Evolutionary conservation across 2,329 filamentous ascomycete genomes (phyloP).

Genomic region (Aspergillus sp.): DNA sequence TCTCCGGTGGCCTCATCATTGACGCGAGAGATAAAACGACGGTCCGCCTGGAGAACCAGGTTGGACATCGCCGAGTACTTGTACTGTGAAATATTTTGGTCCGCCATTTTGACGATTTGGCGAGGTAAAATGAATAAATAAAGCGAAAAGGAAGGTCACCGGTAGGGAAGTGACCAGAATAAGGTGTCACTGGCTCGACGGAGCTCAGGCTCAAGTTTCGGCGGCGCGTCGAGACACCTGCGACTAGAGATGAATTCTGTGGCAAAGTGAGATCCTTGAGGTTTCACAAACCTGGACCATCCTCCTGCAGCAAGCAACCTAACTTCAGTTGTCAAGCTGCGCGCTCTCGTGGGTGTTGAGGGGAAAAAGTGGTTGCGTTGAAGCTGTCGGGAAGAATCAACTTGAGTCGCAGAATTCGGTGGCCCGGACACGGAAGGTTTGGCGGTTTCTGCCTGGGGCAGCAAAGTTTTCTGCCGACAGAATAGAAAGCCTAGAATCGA

Average conservation of each 20-base stretch:
- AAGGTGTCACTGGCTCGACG: constrained; percentile 29
- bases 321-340: constrained; percentile 27
- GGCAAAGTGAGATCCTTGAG: constrained; percentile 23
- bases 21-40: constrained; percentile 87
- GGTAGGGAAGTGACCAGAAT: constrained; percentile 28
- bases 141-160: constrained; percentile 18
- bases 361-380: constrained; percentile 26
- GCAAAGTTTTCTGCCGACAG: constrained; percentile 17
- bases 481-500: background rate
- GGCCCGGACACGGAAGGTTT: constrained; percentile 34
- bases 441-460: constrained; percentile 25
- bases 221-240: constrained; percentile 34
- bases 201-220: constrained; percentile 33
- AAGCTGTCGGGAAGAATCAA: constrained; percentile 29
- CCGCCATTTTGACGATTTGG: constrained; percentile 61
- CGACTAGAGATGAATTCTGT: constrained; percentile 25
- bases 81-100: constrained; percentile 82
- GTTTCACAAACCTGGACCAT: constrained; percentile 40
- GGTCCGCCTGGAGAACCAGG: constrained; percentile 99
- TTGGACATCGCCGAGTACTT: constrained; percentile 99
- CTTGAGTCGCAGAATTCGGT: constrained; percentile 33
- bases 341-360: constrained; percentile 19
- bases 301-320: constrained; percentile 31
- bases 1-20: constrained; percentile 96
- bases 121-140: constrained; percentile 12